A percentile compares a stretch with the other conserved stretches of the same genome.
Conservation (phyloP, 1,284 basidiomycete species). For the Leccinum subrobustum region DNA sequence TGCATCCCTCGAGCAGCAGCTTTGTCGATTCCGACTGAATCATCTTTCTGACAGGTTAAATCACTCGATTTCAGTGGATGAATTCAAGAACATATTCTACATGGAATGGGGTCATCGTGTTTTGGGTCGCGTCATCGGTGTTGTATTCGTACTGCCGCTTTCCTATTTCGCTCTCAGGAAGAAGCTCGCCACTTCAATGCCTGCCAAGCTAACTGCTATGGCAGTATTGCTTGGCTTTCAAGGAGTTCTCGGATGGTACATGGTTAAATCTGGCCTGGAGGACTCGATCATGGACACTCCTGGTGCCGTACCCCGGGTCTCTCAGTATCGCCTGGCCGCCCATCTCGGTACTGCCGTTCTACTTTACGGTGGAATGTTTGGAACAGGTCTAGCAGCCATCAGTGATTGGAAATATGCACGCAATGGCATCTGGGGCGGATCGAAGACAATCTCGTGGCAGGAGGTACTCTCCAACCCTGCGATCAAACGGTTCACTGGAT, state of each 20-base stretch:
- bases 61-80: constrained; percentile 79
- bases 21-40: constrained; percentile 2
- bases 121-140: constrained; percentile 88
- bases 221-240: constrained; percentile 85
- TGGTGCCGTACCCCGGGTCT: constrained; percentile 89
- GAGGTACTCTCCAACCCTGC: constrained; percentile 54
- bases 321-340: constrained; percentile 94
- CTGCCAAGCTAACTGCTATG: constrained; percentile 66
- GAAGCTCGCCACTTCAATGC: constrained; percentile 63
- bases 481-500: constrained; percentile 58
- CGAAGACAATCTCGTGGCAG: constrained; percentile 47
- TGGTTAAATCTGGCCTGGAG: constrained; percentile 97
- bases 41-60: constrained; percentile 67
- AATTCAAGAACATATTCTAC: constrained; percentile 97
- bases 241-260: constrained; percentile 97
- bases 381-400: constrained; percentile 75
- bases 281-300: constrained; percentile 79
- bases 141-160: constrained; percentile 78
- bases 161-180: constrained; percentile 75
- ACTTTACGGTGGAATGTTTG: constrained; percentile 91
- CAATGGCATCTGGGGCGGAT: constrained; percentile 42
- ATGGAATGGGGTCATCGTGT: constrained; percentile 99
- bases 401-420: constrained; percentile 80
- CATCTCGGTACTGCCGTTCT: constrained; percentile 91
- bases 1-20: constrained; percentile 16